Evolutionary conservation across 208 protist species (phyloP), one percentile per base, ranked within the genome.

Genomic region (Crithidia bombi): DNA sequence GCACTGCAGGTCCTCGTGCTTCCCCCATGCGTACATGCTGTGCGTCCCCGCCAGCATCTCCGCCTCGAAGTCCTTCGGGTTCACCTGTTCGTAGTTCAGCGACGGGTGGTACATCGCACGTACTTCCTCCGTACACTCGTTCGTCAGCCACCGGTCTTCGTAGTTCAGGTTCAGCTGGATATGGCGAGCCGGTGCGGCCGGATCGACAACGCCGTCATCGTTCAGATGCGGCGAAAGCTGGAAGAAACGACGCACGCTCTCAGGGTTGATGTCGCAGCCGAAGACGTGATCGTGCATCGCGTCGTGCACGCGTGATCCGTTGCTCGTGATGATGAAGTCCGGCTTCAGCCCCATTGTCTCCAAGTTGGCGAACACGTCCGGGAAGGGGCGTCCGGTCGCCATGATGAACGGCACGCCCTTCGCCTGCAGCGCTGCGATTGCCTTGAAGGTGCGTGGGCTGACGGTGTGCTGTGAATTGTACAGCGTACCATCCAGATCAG

Each of bases 251-350:
- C 73, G 57, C n/a, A 90, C 86, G 21, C 73, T 69, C 19, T 74
- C 59, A 6, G 81, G 33, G 47, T 82, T 61, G 21, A 94, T 56
- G 61, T 90, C 68, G 47, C 81, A 66, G 41, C 52, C 65, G 39
- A 72, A 68, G 41, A 94, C 35, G 7, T 73, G 49, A 15, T 73
- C 72, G 51, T 83, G 64, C 46, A 46, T 69, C 14, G 65, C 67
- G 43, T 87, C 75, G 71, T 85, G 78, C 32, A 91, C 67, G 26
- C 85, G 82, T 14, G 81, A 82, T 1, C 89, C 89, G 69, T 94
- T 94, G 58, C 81, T 88, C 38, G 89, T 89, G 38, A 94, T 86
- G 30, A 91, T 79, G 75, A 91, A 91, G 59, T 78, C 80, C 0
- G 83, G 83, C 12, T 72, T 25, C 19, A 94, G 65, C 3, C 59